These are phyloP conservation scores for Talaromyces sp. DNA, from an alignment of 2,329 filamentous ascomycete species.

Conservation along the genomic window DNA sequence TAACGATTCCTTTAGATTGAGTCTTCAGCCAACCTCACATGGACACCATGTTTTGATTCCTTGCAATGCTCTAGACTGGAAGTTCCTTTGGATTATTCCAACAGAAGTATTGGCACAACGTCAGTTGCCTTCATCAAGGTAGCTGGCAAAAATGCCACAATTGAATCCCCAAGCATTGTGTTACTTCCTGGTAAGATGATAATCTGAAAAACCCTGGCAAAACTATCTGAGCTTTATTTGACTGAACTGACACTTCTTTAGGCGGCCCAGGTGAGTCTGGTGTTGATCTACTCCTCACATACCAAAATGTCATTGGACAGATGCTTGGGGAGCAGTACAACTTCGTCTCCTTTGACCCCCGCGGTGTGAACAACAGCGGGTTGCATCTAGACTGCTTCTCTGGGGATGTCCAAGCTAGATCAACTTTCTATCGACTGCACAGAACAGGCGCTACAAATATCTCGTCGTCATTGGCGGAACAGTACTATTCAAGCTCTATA, in stretches of 20 bases:
- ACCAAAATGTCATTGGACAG: slow-evolving; percentile 31
- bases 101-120: slow-evolving; percentile 14
- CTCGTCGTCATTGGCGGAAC: slow-evolving; percentile 34
- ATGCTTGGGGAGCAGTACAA: slow-evolving; percentile 45
- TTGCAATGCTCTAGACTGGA: slow-evolving; percentile 17
- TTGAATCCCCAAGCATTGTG: slow-evolving; percentile 19
- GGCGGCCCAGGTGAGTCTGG: slow-evolving; percentile 45
- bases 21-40: slow-evolving; percentile 17
- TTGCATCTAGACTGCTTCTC: slow-evolving; percentile 30
- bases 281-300: slow-evolving; percentile 32
- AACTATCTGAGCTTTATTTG: neutral
- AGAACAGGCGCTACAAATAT: slow-evolving; percentile 25
- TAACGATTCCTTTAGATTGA: slow-evolving; percentile 16
- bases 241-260: slow-evolving; percentile 8
- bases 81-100: slow-evolving; percentile 19
- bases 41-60: slow-evolving; percentile 17
- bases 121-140: slow-evolving; percentile 22
- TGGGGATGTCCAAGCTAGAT: slow-evolving; percentile 18
- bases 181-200: slow-evolving; percentile 16
- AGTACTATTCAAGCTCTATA: slow-evolving; percentile 25
- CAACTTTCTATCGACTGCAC: slow-evolving; percentile 24
- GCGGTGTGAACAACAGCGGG: slow-evolving; percentile 42
- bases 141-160: slow-evolving; percentile 19
- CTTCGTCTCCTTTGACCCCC: slow-evolving; percentile 48
- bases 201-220: neutral